Evolutionary conservation across 2,329 filamentous ascomycete species (phyloP).

Genomic region (Claviceps capensis): DNA sequence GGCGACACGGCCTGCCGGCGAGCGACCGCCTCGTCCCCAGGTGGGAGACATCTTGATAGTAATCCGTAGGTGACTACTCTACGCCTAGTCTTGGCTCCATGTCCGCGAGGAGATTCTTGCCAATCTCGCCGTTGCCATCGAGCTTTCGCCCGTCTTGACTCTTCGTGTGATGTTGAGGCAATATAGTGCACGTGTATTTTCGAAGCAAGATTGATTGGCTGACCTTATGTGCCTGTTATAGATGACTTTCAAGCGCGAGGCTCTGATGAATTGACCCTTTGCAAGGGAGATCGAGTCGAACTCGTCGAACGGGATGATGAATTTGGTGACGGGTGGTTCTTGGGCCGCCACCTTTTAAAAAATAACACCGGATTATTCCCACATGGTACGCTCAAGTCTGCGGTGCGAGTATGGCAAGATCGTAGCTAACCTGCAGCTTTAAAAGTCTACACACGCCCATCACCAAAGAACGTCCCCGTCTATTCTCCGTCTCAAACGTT

Average conservation of each 20-base stretch:
- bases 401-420: slow-evolving; percentile 5
- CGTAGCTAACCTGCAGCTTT: slow-evolving; percentile 13
- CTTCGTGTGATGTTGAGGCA: not conserved
- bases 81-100: slow-evolving; percentile 12
- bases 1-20: slow-evolving; percentile 27
- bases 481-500: slow-evolving; percentile 18
- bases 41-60: slow-evolving; percentile 56
- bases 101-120: not conserved
- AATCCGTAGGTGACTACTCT: slow-evolving; percentile 44
- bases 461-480: slow-evolving; percentile 31
- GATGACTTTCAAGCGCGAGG: slow-evolving; percentile 89
- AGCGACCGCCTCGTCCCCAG: slow-evolving; percentile 35
- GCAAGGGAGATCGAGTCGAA: slow-evolving; percentile 73
- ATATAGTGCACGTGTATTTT: too few relatives aligned
- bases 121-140: not conserved
- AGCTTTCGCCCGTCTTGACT: not conserved
- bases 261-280: slow-evolving; percentile 80
- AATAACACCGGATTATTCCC: slow-evolving; percentile 68
- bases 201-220: not conserved
- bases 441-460: slow-evolving; percentile 47
- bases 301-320: slow-evolving; percentile 77
- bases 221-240: slow-evolving; percentile 21
- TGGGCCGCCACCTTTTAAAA: slow-evolving; percentile 61
- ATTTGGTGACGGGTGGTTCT: slow-evolving; percentile 78
- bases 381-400: slow-evolving; percentile 43